Conservation (phyloP, 169 alveolate species). For the Toxoplasma gondii region DNA sequence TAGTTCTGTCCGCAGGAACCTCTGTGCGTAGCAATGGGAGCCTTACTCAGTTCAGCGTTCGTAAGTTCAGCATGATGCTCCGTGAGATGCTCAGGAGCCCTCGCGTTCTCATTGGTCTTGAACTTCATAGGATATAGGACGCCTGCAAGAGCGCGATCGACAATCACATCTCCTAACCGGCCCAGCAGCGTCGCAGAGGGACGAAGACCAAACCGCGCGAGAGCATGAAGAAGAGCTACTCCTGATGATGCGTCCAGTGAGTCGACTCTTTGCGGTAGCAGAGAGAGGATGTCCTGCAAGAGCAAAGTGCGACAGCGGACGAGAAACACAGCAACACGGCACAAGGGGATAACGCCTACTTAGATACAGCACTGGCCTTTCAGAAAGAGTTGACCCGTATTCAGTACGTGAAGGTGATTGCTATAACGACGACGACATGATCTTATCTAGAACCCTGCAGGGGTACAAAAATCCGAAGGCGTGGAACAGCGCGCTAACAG, state of each 20-base stretch:
- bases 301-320: background rate
- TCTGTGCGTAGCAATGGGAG: background rate
- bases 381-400: no score
- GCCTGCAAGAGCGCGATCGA: background rate
- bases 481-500: no score
- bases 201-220: background rate
- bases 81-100: background rate
- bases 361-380: no score
- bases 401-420: no score
- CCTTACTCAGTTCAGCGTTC: background rate
- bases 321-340: background rate
- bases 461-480: no score
- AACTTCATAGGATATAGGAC: background rate
- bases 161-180: background rate
- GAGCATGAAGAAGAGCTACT: conserved; percentile 12
- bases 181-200: background rate
- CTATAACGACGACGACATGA: no score
- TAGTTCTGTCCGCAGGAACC: background rate
- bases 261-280: background rate
- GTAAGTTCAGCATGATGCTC: background rate
- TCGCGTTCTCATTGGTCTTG: background rate
- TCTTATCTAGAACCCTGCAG: no score
- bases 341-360: background rate
- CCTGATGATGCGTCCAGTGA: background rate
- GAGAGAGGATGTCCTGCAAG: background rate